Conservation (phyloP, 345 rosid genomes). For the Euphorbia pulcherrima region DNA sequence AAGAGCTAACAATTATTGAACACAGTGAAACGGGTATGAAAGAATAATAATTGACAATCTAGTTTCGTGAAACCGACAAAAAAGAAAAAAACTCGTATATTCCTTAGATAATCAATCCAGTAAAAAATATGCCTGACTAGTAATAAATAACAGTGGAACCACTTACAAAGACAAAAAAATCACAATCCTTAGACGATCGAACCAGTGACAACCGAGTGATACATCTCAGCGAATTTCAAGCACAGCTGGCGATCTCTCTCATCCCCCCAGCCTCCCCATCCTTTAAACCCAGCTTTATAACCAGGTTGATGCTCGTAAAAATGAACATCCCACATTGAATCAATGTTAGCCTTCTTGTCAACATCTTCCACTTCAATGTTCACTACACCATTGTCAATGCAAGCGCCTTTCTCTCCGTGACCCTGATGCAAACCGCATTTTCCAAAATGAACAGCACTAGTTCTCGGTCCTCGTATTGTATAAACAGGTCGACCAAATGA, state of each 20-base stretch:
- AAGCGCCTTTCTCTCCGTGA: constrained; percentile 51
- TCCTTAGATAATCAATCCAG: too few species aligned
- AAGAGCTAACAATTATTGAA: too few species aligned
- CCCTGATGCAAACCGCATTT: constrained; percentile 99
- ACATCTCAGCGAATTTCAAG: constrained; percentile 64
- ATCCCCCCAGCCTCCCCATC: constrained; percentile 99
- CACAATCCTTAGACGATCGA: constrained; percentile 25
- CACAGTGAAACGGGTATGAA: too few species aligned
- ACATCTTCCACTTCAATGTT: constrained; percentile 51
- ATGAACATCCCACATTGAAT: constrained; percentile 56
- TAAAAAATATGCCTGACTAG: constrained; percentile 19
- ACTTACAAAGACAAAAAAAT: constrained; percentile 18
- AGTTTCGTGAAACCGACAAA: too few species aligned
- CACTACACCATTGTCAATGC: constrained; percentile 70
- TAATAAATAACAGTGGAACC: constrained; percentile 23
- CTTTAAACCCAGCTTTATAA: constrained; percentile 92
- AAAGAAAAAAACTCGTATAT: constrained; percentile 12
- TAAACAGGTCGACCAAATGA: constrained; percentile 85
- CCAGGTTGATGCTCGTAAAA: constrained; percentile 67
- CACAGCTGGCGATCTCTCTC: constrained; percentile 75
- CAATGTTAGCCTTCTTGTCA: constrained; percentile 58
- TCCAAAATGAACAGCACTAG: constrained; percentile 92
- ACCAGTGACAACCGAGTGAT: constrained; percentile 21
- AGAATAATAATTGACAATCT: too few species aligned
- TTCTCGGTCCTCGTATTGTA: constrained; percentile 79